Base-by-base conservation (phyloP, 208 protist species). In the Acanthamoeba royreba region DNA sequence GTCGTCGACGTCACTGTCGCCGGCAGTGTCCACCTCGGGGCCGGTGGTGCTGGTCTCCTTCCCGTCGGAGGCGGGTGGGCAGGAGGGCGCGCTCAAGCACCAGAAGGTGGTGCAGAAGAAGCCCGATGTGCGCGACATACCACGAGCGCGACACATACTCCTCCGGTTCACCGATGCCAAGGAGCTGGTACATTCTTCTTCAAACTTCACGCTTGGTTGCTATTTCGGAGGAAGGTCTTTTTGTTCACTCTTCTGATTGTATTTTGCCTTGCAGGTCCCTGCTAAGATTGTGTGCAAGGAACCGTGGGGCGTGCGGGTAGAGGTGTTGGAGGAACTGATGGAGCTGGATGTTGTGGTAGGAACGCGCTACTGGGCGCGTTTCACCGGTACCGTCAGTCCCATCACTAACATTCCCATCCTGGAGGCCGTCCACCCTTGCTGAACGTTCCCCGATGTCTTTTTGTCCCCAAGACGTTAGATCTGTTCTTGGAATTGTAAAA, bases 211-310 rank as follows among this genome's bases (percentile, higher is more conserved):
- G 5, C 11, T 42, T 13, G 4, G 2, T 0, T n/a, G 25, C 19
- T 0, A n/a, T 55, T 55, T 55, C 19, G 49, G 13, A 13, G 49
- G 22, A 22, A 58, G 49, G 22, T 58, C 22, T 22, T 22, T 58
- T 22, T 58, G 15, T 58, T n/a, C 49, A 13, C 49, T 58, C 49
- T 58, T 22, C 22, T 58, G 15, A 13, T 58, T 58, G 15, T 22
- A 58, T 58, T 58, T 22, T 58, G 49, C 13, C 49, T 58, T 22
- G 49, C 49, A n/a, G 49, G 13, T 58, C 22, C 22, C 49, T 22
- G 79, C 79, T 13, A 88, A 88, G 28, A 88, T 88, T 33, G 47
- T 88, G 31, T 88, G 49, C 79, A 88, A 88, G 28, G 79, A 88
- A 43, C 79, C 79, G 7, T 88, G 79, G 79, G 79, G 79, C 79